phyloP scores from a whole-genome alignment of 2,329 filamentous ascomycete species.

The Fusarium sp. region DNA sequence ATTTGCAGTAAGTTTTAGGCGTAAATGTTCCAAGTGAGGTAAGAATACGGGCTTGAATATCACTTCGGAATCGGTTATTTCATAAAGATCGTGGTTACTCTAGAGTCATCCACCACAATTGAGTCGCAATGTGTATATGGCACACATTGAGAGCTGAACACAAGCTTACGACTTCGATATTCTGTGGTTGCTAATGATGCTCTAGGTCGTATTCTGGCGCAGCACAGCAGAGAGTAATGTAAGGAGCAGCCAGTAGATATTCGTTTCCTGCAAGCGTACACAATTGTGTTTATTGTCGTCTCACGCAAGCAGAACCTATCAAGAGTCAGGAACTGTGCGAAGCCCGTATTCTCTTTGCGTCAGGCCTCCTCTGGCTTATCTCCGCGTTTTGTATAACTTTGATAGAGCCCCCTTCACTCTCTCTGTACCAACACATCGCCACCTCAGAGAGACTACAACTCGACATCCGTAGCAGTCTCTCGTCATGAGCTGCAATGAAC shows the following conservation, averaged over 20 bases:
- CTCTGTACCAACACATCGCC: not conserved
- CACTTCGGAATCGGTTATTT: not conserved
- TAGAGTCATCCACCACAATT: not conserved
- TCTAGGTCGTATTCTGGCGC: not conserved
- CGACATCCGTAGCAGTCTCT: not conserved
- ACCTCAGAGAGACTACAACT: too few relatives aligned
- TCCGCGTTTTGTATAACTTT: not conserved
- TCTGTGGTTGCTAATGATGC: not conserved
- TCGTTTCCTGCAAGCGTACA: not conserved
- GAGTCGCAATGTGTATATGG: not conserved
- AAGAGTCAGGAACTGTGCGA: not conserved
- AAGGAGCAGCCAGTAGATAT: not conserved
- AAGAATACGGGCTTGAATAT: not conserved
- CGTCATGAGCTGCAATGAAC: not conserved
- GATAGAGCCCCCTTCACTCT: not conserved
- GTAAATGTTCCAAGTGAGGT: not conserved
- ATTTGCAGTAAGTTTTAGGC: not conserved
- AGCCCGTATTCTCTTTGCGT: not conserved
- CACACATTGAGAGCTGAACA: not conserved
- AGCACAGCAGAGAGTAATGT: not conserved
- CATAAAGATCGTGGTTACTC: not conserved
- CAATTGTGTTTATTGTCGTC: not conserved
- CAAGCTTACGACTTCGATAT: not conserved
- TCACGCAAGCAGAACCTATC: not conserved
- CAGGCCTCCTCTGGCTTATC: not conserved